A percentile compares a stretch with the other conserved stretches of the same genome.
These are phyloP conservation scores for Coccinonectria pachysandricola DNA, from an alignment of 2,329 filamentous ascomycete species.

Conservation along the genomic window DNA sequence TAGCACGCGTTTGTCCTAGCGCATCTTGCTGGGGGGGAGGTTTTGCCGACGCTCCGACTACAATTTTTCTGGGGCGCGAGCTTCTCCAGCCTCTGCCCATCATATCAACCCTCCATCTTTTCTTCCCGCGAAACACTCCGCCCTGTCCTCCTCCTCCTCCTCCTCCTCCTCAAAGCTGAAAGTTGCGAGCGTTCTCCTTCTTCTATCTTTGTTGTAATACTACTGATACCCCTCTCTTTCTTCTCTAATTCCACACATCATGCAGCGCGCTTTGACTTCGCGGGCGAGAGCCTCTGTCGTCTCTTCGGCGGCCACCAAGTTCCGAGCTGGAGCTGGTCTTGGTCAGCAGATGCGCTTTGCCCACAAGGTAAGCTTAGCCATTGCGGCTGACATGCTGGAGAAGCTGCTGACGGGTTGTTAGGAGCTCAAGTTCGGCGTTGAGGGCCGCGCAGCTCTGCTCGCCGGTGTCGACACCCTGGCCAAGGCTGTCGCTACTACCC, in stretches of 20 bases:
- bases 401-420: constrained; percentile 31
- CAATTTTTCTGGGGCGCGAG: constrained; percentile 30
- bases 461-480: constrained; percentile 94
- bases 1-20: constrained; percentile 23
- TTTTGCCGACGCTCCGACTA: constrained; percentile 31
- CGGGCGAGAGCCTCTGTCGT: constrained; percentile 71
- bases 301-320: constrained; percentile 54
- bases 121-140: constrained; percentile 10
- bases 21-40: constrained; percentile 21
- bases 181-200: constrained; percentile 15
- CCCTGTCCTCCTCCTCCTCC: constrained; percentile 8
- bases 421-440: constrained; percentile 98
- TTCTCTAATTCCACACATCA: constrained; percentile 37
- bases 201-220: constrained; percentile 20
- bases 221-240: constrained; percentile 16
- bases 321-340: constrained; percentile 54
- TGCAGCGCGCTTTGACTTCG: constrained; percentile 92
- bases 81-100: constrained; percentile 10
- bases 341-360: constrained; percentile 91
- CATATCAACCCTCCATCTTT: constrained; percentile 16
- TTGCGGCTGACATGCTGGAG: constrained; percentile 7
- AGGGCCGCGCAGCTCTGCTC: constrained; percentile 79
- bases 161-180: constrained; percentile 19
- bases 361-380: constrained; percentile 67
- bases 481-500: constrained; percentile 88